These are phyloP conservation scores for Pleurotus cornucopiae DNA, from an alignment of 768 basidiomycete genomes.

Conservation along the genomic window DNA sequence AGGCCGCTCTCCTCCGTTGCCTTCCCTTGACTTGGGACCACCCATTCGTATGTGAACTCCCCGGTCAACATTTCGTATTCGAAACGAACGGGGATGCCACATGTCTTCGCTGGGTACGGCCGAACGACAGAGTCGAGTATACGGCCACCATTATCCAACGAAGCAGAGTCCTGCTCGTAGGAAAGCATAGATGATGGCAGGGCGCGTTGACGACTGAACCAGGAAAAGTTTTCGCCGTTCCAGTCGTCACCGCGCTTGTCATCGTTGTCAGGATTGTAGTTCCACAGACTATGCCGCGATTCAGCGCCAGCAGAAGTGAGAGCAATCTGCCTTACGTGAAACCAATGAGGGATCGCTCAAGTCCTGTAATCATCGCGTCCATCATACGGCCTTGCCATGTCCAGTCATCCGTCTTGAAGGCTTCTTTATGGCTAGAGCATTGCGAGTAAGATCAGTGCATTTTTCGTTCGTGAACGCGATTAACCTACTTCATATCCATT, in stretches of 20 bases:
- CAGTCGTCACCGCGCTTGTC: constrained; percentile 81
- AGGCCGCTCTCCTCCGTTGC: constrained; percentile 1
- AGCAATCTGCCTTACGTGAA: constrained; percentile 66
- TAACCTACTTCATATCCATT: constrained; percentile 91
- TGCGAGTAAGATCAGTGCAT: not conserved
- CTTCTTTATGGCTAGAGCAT: constrained; percentile 54
- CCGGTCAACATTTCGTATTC: constrained; percentile 79
- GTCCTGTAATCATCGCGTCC: constrained; percentile 84
- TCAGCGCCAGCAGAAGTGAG: not conserved
- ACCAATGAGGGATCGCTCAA: constrained; percentile 73
- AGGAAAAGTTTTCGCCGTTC: constrained; percentile 98
- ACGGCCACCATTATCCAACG: constrained; percentile 79
- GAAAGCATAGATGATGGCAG: constrained; percentile 51
- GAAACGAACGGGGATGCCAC: constrained; percentile 74
- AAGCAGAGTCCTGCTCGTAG: constrained; percentile 56
- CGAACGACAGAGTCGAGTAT: constrained; percentile 78
- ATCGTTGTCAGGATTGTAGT: constrained; percentile 86
- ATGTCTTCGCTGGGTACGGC: constrained; percentile 88
- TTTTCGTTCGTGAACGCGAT: not conserved
- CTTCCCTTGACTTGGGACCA: constrained; percentile 25
- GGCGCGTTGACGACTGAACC: constrained; percentile 70
- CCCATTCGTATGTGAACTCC: constrained; percentile 64
- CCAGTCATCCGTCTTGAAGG: constrained; percentile 71
- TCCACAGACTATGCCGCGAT: constrained; percentile 68
- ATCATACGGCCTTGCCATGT: constrained; percentile 88